Conservation (phyloP, 768 basidiomycete species). For the Podaxis sp. region DNA sequence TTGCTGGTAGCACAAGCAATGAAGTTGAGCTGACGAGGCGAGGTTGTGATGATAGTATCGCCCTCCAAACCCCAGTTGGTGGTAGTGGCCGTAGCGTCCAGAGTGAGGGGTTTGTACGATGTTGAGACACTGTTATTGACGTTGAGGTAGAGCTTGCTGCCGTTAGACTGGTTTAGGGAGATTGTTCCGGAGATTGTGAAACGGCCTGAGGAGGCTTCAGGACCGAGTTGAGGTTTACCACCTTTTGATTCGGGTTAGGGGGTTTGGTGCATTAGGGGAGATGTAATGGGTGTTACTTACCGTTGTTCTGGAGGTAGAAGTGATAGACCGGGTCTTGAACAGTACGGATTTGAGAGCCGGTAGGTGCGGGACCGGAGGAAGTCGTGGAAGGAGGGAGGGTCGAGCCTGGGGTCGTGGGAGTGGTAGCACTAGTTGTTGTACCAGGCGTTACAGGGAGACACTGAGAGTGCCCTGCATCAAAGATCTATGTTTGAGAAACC, state of each 20-base stretch:
- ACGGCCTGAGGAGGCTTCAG: slow-evolving; percentile 48
- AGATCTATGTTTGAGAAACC: not conserved
- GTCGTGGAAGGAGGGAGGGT: slow-evolving; percentile 28
- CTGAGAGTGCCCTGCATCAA: slow-evolving; percentile 48
- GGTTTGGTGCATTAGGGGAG: slow-evolving; percentile 1
- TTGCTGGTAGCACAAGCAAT: slow-evolving; percentile 47
- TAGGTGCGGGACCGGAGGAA: slow-evolving; percentile 34
- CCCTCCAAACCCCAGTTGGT: slow-evolving; percentile 59
- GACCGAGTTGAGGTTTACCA: slow-evolving; percentile 50
- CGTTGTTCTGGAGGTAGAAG: slow-evolving; percentile 52
- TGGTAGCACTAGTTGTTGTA: slow-evolving; percentile 21
- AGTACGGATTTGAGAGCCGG: slow-evolving; percentile 51
- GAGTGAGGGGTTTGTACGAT: slow-evolving; percentile 48
- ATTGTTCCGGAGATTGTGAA: slow-evolving; percentile 52
- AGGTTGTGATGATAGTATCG: slow-evolving; percentile 57
- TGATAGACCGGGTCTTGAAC: slow-evolving; percentile 55
- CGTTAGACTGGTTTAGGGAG: slow-evolving; percentile 40
- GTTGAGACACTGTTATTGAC: slow-evolving; percentile 39
- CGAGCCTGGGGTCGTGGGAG: slow-evolving; percentile 28
- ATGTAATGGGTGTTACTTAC: slow-evolving; percentile 26
- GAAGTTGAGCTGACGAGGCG: slow-evolving; percentile 54
- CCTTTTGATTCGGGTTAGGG: slow-evolving; percentile 26
- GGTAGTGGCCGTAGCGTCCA: slow-evolving; percentile 46
- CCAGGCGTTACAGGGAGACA: slow-evolving; percentile 41
- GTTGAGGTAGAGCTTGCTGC: slow-evolving; percentile 49